A percentile compares a stretch with the other conserved stretches of the same genome.
Evolutionary conservation across 805 yeast species (phyloP).

Genomic region (Candida boleticola): DNA sequence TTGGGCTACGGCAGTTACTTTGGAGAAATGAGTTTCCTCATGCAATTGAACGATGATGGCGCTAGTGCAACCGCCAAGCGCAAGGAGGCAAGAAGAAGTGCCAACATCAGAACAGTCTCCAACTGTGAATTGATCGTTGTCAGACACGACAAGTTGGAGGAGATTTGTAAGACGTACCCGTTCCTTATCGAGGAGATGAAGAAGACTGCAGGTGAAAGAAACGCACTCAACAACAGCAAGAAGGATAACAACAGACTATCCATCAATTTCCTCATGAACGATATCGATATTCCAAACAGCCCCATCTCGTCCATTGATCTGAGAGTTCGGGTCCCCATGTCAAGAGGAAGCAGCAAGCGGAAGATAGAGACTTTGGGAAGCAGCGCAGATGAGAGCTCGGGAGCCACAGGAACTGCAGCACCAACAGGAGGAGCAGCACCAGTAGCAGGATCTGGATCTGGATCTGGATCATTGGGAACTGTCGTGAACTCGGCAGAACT

Average conservation of each 20-base stretch:
- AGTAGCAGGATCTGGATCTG: background rate
- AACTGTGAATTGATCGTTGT: constrained; percentile 61
- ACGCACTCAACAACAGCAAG: constrained; percentile 25
- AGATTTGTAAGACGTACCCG: constrained; percentile 59
- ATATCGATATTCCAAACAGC: constrained; percentile 1
- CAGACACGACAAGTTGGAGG: constrained; percentile 51
- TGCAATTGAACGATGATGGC: constrained; percentile 33
- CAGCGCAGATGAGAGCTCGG: background rate
- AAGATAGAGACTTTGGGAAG: background rate
- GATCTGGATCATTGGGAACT: background rate
- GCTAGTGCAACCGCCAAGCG: background rate
- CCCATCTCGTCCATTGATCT: constrained; percentile 3
- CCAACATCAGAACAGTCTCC: constrained; percentile 61
- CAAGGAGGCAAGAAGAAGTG: constrained; percentile 44
- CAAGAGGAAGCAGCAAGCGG: background rate
- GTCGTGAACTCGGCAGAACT: background rate
- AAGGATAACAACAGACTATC: constrained; percentile 16
- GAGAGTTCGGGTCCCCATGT: constrained; percentile 1
- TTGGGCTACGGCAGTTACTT: constrained; percentile 63
- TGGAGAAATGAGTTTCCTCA: constrained; percentile 74
- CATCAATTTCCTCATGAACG: constrained; percentile 19
- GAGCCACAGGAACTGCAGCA: background rate
- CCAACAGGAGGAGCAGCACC: background rate
- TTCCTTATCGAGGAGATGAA: constrained; percentile 57
- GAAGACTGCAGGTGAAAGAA: constrained; percentile 56